Evolutionary conservation across 176 grass and related monocot genomes (phyloP), one percentile per base, ranked within the genome.

Genomic region (Cenchrus americanus): DNA sequence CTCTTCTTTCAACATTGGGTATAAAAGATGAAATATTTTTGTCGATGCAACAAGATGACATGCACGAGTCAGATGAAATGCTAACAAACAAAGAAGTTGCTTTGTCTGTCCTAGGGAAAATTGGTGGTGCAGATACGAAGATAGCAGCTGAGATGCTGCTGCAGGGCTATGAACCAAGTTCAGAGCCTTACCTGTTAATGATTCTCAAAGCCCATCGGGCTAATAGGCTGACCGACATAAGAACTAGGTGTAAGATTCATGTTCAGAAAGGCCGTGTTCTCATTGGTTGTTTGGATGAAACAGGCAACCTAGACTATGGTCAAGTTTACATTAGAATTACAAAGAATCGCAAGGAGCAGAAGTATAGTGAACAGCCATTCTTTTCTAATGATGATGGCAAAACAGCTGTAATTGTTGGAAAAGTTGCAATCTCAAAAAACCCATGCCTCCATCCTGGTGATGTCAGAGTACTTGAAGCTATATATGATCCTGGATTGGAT

Each of bases 371-470:
- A n/a, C n/a, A n/a, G n/a, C n/a, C n/a, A n/a, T n/a, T n/a, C n/a
- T n/a, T n/a, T n/a, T n/a, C 30, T 71, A 70, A 89, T 69, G 83
- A 83, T 83, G 89, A 92, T 61, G 76, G 80, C 43, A 57, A 47
- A 78, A 90, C 85, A 48, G 83, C 89, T 41, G 60, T 85, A 80
- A 11, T 95, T 87, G 85, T 99, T 44, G 93, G 93, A 71, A 92
- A 90, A 77, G 81, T 99, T 55, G 63, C 91, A 62, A 77, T 99
- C 34, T 90, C 96, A 6, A 99, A 92, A 86, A 99, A n/a, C n/a
- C n/a, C 93, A 14, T 96, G 93, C 81, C 90, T 99, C 68, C 96
- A 99, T 82, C 96, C 96, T 82, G 96, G 96, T 26, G 96, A 98
- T 88, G 75, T 98, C 67, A 91, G 93, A 87, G 85, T 98, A 41